Conservation (phyloP, 2,329 filamentous ascomycete genomes). For the Venturia pyrina region DNA sequence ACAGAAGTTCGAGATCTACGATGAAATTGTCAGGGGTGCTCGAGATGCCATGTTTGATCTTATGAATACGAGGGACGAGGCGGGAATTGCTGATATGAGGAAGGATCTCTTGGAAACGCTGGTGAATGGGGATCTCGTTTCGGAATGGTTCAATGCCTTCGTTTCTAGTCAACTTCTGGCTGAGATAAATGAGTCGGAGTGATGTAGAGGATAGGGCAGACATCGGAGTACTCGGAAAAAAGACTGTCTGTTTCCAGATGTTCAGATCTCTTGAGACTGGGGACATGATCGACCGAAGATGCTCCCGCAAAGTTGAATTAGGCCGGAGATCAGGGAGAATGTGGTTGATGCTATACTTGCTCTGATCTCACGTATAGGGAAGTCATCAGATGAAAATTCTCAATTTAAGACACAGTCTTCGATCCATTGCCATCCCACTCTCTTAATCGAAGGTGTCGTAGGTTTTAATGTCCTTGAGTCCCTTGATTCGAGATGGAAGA, state of each 20-base stretch:
- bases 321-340: background rate
- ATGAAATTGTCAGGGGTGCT: background rate
- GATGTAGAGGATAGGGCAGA: background rate
- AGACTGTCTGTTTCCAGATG: no score
- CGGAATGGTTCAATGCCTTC: background rate
- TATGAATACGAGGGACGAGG: background rate
- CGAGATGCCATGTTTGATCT: background rate
- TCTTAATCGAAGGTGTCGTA: no score
- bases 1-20: background rate
- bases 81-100: background rate
- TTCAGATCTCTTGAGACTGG: background rate
- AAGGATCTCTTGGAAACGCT: background rate
- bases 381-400: no score
- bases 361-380: background rate
- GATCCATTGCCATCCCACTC: no score
- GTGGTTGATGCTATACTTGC: background rate
- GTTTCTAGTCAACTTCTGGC: background rate
- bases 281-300: background rate
- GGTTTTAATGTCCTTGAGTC: no score
- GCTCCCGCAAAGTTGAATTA: background rate
- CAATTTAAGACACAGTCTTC: no score
- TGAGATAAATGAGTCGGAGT: background rate
- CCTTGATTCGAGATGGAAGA: no score
- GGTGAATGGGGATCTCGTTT: background rate
- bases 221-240: no score